A percentile compares a stretch with the other conserved stretches of the same genome.
phyloP scores from a whole-genome alignment of 1,284 basidiomycete species.

The Puccinia horiana region DNA sequence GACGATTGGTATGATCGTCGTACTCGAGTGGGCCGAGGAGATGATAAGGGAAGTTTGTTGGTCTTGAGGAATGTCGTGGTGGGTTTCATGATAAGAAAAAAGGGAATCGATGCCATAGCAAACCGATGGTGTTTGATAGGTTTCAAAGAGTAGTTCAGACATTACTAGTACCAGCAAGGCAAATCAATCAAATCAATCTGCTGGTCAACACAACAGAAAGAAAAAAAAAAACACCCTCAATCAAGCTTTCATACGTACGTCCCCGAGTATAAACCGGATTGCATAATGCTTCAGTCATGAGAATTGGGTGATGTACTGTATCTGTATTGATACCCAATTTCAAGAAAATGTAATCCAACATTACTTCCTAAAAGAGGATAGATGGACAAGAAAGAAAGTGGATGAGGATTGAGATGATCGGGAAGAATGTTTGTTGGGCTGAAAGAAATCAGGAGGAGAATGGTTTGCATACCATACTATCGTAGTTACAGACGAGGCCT shows the following conservation, averaged over 20 bases:
- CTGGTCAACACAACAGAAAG: conserved; percentile 30
- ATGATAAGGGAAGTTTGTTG: conserved; percentile 74
- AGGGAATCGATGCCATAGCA: conserved; percentile 87
- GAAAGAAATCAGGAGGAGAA: neutral
- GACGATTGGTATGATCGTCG: conserved; percentile 81
- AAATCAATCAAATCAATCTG: too few relatives aligned
- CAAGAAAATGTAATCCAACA: conserved; percentile 44
- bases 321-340: conserved; percentile 55
- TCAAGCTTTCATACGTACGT: conserved; percentile 64
- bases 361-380: conserved; percentile 41
- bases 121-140: conserved; percentile 81
- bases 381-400: neutral
- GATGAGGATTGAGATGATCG: too few relatives aligned
- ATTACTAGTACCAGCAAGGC: too few relatives aligned
- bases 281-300: conserved; percentile 90
- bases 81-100: conserved; percentile 75
- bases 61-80: conserved; percentile 66
- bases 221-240: neutral
- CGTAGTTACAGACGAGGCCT: conserved; percentile 82
- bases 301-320: conserved; percentile 80
- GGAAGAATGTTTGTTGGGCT: neutral
- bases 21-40: conserved; percentile 80
- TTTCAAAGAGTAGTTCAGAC: conserved; percentile 94
- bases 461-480: conserved; percentile 73
- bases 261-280: conserved; percentile 86